These are phyloP conservation scores for Aureobasidium namibiae DNA, from an alignment of 2,329 filamentous ascomycete species.

Conservation along the genomic window DNA sequence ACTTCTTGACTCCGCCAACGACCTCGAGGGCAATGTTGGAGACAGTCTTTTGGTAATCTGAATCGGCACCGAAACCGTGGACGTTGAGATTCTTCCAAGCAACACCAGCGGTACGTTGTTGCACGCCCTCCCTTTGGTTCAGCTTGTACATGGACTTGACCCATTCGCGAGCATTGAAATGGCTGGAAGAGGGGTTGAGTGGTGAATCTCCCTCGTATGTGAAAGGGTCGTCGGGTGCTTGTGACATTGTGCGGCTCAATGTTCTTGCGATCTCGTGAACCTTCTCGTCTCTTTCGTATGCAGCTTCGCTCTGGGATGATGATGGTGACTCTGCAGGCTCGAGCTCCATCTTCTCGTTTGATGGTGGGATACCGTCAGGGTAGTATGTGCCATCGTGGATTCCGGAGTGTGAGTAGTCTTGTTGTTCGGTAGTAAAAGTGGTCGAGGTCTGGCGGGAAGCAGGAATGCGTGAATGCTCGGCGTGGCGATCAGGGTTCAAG, in stretches of 20 bases:
- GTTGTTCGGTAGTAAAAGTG: background rate
- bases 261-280: background rate
- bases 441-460: slow-evolving; percentile 1
- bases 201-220: slow-evolving; percentile 32
- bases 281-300: slow-evolving; percentile 7
- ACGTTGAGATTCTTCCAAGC: slow-evolving; percentile 40
- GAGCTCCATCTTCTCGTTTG: slow-evolving; percentile 10
- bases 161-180: slow-evolving; percentile 43
- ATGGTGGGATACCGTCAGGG: slow-evolving; percentile 15
- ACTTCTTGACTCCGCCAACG: slow-evolving; percentile 30
- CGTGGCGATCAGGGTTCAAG: background rate
- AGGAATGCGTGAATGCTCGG: background rate
- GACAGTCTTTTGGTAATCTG: slow-evolving; percentile 45
- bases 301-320: slow-evolving; percentile 3
- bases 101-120: slow-evolving; percentile 37
- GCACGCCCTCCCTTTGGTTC: slow-evolving; percentile 33
- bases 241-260: slow-evolving; percentile 10
- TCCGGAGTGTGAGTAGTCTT: background rate
- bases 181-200: slow-evolving; percentile 37
- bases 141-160: slow-evolving; percentile 43
- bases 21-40: slow-evolving; percentile 38
- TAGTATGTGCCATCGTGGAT: slow-evolving; percentile 17
- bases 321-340: slow-evolving; percentile 8
- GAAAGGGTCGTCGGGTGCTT: slow-evolving; percentile 26
- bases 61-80: slow-evolving; percentile 41